Evolutionary conservation across 768 basidiomycete species (phyloP), one percentile per base, ranked within the genome.

Genomic region (Wakefieldia striispora): DNA sequence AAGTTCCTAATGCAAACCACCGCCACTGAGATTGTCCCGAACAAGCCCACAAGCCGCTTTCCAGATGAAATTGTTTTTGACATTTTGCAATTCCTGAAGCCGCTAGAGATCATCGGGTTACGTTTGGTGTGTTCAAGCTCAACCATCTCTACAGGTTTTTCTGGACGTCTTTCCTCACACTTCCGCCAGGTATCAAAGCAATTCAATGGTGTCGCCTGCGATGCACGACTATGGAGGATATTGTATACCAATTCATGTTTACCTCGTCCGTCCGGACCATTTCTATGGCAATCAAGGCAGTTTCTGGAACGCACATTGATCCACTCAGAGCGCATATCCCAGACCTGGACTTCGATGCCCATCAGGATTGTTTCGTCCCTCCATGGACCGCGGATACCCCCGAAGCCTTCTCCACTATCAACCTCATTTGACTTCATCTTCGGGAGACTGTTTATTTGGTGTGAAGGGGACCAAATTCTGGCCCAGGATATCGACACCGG

Each of bases 221-320:
- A 61, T 40, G 49, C 47, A 13, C 47, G 50, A 1, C 33, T 61
- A 3, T 61, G 60, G 60, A 56, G 54, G 38, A 8, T 41, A n/a
- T 38, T 61, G 5, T 61, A 61, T 26, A 16, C 48, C 40, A 49
- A 29, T 10, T 59, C 60, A 23, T 16, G 38, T 31, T 35, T 61
- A 17, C 57, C 51, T 27, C 60, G 60, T 4, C 60, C 60, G 14
- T 43, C 57, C n/a, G 60, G 60, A 10, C 60, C 60, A n/a, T 60
- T 61, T 13, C 38, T 43, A 12, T 59, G 57, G 54, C 60, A 61
- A 21, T 61, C 60, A 4, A 27, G 33, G 7, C 49, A 44, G 33
- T 61, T 39, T 53, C 60, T 62, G 23, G 54, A 61, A 41, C 54
- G 27, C 14, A 36, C 49, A 9, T 43, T 62, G 45, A 43, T 48